These are phyloP conservation scores for Syncephalis fuscata DNA, from an alignment of 371 early-diverging fungal species.

Conservation along the genomic window DNA sequence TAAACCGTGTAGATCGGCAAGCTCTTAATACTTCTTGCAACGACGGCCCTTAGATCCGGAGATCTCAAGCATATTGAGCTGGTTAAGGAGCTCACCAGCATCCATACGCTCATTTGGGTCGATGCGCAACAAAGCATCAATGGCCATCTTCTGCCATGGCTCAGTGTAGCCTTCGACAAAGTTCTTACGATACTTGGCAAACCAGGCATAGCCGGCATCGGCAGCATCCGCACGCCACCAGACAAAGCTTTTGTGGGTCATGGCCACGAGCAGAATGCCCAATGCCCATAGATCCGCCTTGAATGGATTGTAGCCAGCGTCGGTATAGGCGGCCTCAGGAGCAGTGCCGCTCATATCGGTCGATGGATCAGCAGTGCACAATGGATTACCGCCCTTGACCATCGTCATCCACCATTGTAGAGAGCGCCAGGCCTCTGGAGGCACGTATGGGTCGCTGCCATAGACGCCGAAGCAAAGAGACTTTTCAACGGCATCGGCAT, in stretches of 20 bases:
- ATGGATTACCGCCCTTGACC: neutral
- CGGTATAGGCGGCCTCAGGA: conserved; percentile 18
- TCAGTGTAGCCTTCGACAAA: too few relatives aligned
- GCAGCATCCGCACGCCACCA: conserved; percentile 23
- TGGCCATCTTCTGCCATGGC: too few relatives aligned
- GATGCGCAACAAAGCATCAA: too few relatives aligned
- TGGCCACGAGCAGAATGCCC: conserved; percentile 23
- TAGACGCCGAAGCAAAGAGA: conserved; percentile 13
- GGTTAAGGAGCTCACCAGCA: too few relatives aligned
- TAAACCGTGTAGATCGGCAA: too few relatives aligned
- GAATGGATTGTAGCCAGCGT: conserved; percentile 22
- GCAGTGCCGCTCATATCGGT: neutral
- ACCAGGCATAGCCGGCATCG: conserved; percentile 6
- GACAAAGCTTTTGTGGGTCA: conserved; percentile 18
- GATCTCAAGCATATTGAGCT: too few relatives aligned
- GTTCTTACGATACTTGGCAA: neutral
- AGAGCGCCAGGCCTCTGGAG: conserved; percentile 23
- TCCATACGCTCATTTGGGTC: too few relatives aligned
- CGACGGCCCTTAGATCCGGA: too few relatives aligned
- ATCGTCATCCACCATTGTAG: conserved; percentile 1
- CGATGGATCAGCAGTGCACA: too few relatives aligned
- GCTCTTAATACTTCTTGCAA: too few relatives aligned
- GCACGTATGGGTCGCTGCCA: conserved; percentile 33
- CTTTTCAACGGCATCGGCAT: conserved; percentile 1
- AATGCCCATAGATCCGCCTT: conserved; percentile 30